Base-by-base conservation (phyloP, 202 grass and related monocot species). In the Zoysia matrella region DNA sequence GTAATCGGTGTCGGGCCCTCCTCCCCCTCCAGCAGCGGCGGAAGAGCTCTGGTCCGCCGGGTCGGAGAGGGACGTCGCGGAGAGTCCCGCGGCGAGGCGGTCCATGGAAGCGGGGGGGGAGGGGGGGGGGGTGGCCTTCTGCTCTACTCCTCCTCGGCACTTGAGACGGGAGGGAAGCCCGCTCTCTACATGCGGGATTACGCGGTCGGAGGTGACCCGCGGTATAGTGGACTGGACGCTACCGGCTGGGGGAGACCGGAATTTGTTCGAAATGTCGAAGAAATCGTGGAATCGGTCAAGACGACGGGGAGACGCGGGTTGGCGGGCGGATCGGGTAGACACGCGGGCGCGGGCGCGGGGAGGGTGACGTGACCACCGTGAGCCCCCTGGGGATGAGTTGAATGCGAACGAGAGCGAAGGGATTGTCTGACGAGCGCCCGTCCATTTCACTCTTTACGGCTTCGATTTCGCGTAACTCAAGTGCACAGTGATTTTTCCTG, bases 51-150 rank as follows among this genome's bases (percentile, higher is more conserved):
- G 74, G 75, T 67, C 67, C 69, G 57, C 75, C 16, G 74, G 2
- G 54, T 72, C 44, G 58, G 79, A 79, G 64, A 77, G n/a, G 44
- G 62, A 67, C 0, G 83, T 60, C 40, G 44, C 77, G 30, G 71
- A 71, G 65, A 89, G 82, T 4, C 76, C 60, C 6, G 42, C 39
- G 52, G 74, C 47, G 83, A 83, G 62, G 69, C 56, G 60, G 88
- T 85, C 86, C 81, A 89, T 84, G 67, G 52, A 42, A 11, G 9
- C 4, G 41, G n/a, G 6, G 40, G 22, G 22, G 22, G 22, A 22
- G 22, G n/a, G 22, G 22, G 22, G 3, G 16, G 56, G 1, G 70
- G 30, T 7, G 67, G 73, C 4, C 8, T 22, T 48, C 53, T 39
- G 6, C 12, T 71, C 52, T 3, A 70, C 49, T 44, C 49, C 15